Evolutionary conservation across 2,329 filamentous ascomycete species (phyloP), one percentile per base, ranked within the genome.

Genomic region (Sporothrix schenckii): DNA sequence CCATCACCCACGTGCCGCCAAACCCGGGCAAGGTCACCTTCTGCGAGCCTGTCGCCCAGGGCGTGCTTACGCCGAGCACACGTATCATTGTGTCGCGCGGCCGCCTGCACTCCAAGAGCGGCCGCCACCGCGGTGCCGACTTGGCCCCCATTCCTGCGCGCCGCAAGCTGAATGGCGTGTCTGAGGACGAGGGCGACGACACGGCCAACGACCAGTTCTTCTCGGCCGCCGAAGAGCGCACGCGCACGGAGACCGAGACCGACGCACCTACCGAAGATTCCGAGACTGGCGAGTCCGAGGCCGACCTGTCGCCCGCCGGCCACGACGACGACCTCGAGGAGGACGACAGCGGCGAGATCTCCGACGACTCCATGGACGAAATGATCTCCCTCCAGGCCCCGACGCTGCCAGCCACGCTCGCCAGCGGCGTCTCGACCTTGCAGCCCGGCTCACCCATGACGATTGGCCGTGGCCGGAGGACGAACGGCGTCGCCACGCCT

Each of bases 11-110:
- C 80, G 88, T 92, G 21, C 89, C 92, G 30, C 88, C 93, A 16
- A 92, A 92, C 54, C 93, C 94, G 0, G 95, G 92, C 54, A 93
- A 91, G 80, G 92, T 98, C 72, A 89, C 92, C 63, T 88, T 96
- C n/a, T 98, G 94, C 78, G 95, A 99, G 78, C 95, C 95, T 10
- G 93, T 98, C 19, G 89, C 92, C 6, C 95, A 99, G 80, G 95
- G 95, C 10, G 80, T 95, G 5, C 79, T 99, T 61, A 86, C 89
- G 10, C 85, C 92, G 0, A 86, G 83, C 14, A 99, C 94, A 19
- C 93, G 91, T 76, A 92, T 99, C 70, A 89, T 99, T 30, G 84
- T 98, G 27, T 89, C 92, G 63, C 86, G 87, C 34, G 87, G 88
- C 4, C 87, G 84, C 74, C 84, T 83, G 30, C 86, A 60, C 34